A percentile compares a stretch with the other conserved stretches of the same genome.
phyloP scores from a whole-genome alignment of 371 early-diverging fungal genomes.

The Rhizomucor miehei region DNA sequence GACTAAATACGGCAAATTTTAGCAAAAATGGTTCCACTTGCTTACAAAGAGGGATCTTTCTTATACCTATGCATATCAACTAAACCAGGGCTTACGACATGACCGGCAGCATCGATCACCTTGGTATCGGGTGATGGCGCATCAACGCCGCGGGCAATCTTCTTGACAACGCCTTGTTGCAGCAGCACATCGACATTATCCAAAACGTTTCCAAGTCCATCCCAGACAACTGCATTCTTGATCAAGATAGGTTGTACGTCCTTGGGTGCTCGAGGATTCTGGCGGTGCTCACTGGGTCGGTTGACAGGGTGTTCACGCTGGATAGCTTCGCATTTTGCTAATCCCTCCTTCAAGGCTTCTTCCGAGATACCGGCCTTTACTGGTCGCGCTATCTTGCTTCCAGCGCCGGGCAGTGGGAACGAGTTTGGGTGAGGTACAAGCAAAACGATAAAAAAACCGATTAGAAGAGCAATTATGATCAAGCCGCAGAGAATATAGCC shows the following conservation, averaged over 20 bases:
- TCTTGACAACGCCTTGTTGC: slow-evolving; percentile 48
- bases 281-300: slow-evolving; percentile 6
- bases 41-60: not conserved
- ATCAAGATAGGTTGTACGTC: slow-evolving; percentile 27
- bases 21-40: not conserved
- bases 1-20: slow-evolving; percentile 26
- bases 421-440: slow-evolving; percentile 7
- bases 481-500: slow-evolving; percentile 9
- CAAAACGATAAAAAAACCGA: slow-evolving; percentile 6
- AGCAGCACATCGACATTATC: slow-evolving; percentile 50
- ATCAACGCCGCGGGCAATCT: slow-evolving; percentile 32
- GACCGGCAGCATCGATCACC: slow-evolving; percentile 60
- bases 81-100: slow-evolving; percentile 68
- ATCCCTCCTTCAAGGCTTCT: slow-evolving; percentile 13
- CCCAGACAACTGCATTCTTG: slow-evolving; percentile 57
- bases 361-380: slow-evolving; percentile 20
- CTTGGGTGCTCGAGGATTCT: slow-evolving; percentile 17
- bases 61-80: slow-evolving; percentile 73
- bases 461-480: slow-evolving; percentile 5
- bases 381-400: slow-evolving; percentile 1
- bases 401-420: not conserved
- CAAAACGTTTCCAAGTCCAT: slow-evolving; percentile 48
- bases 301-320: slow-evolving; percentile 1
- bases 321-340: slow-evolving; percentile 15
- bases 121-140: slow-evolving; percentile 19